Evolutionary conservation across 108 stramenopile genomes (phyloP), one percentile per base, ranked within the genome.

Genomic region (Conticribra weissflogii): DNA sequence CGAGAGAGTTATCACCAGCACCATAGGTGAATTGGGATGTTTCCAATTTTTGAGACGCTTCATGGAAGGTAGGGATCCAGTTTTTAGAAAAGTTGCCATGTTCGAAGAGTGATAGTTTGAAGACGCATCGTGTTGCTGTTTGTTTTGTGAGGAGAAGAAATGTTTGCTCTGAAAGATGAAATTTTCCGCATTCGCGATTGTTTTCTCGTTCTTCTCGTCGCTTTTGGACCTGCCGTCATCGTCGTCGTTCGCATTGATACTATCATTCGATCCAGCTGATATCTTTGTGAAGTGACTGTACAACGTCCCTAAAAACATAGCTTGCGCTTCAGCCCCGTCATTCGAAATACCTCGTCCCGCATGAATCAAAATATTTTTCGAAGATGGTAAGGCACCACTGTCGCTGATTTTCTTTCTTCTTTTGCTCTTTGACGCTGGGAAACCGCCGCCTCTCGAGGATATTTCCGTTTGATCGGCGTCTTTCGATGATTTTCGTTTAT

Each of bases 21-120:
- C 79, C 73, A 85, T 76, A 0, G 92, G 92, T 25, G 84, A 86
- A 59, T 64, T 32, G 44, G 72, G 61, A 21, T 66, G 59, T 27
- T 83, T 84, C 83, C 85, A 85, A 47, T 82, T 86, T 56, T 93
- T 93, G 17, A 93, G 50, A 47, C 85, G 80, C 52, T 89, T 93
- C 55, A 75, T 69, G 22, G 78, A 79, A 14, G 76, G 57, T 7
- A 83, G 31, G 25, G 62, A 18, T 8, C 74, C 66, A 4, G 68
- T 25, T 29, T 61, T 78, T 2, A 78, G 71, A 58, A 45, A 78
- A 23, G 69, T 41, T 7, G 63, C 63, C 32, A 80, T 22, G 52
- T 76, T 57, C 5, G 62, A 34, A 54, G 61, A 62, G 30, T 56
- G 59, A 28, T 63, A 29, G n/a, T 55, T 45, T 15, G 18, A 12